Percentiles rank a stretch among this genome's conserved stretches.
These are phyloP conservation scores for Bruguiera hainesii DNA, from an alignment of 441 rosid genomes.

Conservation along the genomic window DNA sequence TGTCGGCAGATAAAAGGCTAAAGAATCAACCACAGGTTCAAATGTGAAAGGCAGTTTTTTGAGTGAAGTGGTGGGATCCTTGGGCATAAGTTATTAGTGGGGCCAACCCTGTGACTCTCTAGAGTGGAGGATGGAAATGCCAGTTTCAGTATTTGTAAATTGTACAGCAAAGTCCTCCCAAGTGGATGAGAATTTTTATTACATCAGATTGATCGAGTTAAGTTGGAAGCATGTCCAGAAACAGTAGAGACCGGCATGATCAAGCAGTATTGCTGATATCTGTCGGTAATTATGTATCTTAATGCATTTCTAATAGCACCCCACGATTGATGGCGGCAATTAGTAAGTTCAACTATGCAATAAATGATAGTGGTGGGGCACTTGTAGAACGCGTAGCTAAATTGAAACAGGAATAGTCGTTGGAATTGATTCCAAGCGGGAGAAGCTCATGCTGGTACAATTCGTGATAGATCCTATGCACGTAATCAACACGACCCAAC, in stretches of 20 bases:
- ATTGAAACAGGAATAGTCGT: too few relatives aligned
- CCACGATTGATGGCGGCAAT: too few relatives aligned
- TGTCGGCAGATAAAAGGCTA: conserved; percentile 68
- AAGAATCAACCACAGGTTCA: conserved; percentile 18
- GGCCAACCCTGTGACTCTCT: not conserved
- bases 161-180: not conserved
- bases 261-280: not conserved
- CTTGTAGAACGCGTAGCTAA: too few relatives aligned
- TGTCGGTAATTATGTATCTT: not conserved
- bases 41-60: not conserved
- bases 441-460: too few relatives aligned
- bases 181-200: not conserved
- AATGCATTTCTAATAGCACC: too few relatives aligned
- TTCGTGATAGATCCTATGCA: too few relatives aligned
- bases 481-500: not conserved
- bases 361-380: too few relatives aligned
- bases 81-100: not conserved
- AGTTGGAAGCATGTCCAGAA: not conserved
- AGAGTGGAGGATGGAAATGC: not conserved
- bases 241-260: not conserved
- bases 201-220: not conserved
- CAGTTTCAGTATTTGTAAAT: not conserved
- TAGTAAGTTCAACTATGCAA: too few relatives aligned
- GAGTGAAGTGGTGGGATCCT: not conserved
- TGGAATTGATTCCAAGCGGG: too few relatives aligned